Evolutionary conservation across 202 grass and related monocot species (phyloP).

Genomic region (Cymbopogon flexuosus): DNA sequence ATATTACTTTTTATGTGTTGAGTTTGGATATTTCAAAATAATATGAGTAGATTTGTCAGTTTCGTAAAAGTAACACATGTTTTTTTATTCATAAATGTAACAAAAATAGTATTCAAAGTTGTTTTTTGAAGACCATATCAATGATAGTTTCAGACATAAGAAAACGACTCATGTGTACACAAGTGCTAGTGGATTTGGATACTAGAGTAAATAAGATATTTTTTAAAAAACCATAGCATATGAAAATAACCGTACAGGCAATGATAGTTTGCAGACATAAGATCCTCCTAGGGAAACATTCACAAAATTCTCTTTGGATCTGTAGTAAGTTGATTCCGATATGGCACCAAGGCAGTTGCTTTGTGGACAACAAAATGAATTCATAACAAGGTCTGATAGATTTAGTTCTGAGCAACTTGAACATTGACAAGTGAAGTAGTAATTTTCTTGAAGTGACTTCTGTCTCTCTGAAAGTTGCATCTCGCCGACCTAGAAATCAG

Average conservation of each 20-base stretch:
- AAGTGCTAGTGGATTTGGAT: too few species aligned
- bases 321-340: constrained; percentile 49
- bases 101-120: not conserved
- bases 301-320: constrained; percentile 47
- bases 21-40: not conserved
- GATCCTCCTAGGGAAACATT: constrained; percentile 51
- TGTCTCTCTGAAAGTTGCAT: constrained; percentile 73
- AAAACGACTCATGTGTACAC: too few species aligned
- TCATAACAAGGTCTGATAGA: constrained; percentile 75
- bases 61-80: not conserved
- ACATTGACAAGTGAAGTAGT: constrained; percentile 74
- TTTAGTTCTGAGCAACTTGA: constrained; percentile 71
- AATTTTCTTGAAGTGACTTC: constrained; percentile 68
- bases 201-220: not conserved
- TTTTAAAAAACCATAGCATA: not conserved
- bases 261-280: constrained; percentile 38
- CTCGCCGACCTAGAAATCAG: constrained; percentile 61
- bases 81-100: not conserved
- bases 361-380: constrained; percentile 64
- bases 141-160: too few species aligned
- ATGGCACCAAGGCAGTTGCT: constrained; percentile 63
- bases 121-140: not conserved
- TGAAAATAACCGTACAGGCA: constrained; percentile 60
- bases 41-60: not conserved
- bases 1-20: not conserved